Percentiles rank a stretch among this genome's conserved stretches.
phyloP scores from a whole-genome alignment of 2,329 filamentous ascomycete species.

The Blastomyces emzantsi region DNA sequence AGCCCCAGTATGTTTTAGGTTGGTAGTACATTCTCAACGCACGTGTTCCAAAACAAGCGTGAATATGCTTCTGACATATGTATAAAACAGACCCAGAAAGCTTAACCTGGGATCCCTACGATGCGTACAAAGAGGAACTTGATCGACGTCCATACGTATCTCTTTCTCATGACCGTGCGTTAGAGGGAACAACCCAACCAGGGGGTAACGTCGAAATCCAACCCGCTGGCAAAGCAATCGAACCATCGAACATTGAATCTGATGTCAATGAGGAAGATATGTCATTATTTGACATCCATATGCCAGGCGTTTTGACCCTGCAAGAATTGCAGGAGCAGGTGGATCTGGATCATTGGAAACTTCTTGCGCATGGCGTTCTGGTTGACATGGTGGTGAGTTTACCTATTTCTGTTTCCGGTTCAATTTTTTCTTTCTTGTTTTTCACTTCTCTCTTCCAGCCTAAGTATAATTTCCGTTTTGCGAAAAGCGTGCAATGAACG shows the following conservation, averaged over 20 bases:
- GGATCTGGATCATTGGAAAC: conserved; percentile 37
- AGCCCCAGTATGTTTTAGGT: conserved; percentile 44
- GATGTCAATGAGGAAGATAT: conserved; percentile 27
- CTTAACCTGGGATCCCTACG: conserved; percentile 37
- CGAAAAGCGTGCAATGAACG: neutral
- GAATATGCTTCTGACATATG: conserved; percentile 1
- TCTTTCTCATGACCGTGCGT: conserved; percentile 30
- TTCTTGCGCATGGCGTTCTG: conserved; percentile 35
- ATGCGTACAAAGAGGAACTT: conserved; percentile 34
- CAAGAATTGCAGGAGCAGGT: conserved; percentile 33
- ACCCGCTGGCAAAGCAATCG: conserved; percentile 21
- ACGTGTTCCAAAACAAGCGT: neutral
- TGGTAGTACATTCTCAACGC: conserved; percentile 14
- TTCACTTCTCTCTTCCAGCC: neutral
- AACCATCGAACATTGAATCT: neutral
- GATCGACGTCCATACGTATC: conserved; percentile 39
- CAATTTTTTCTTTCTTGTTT: neutral
- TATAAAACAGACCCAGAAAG: conserved; percentile 36
- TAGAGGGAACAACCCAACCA: conserved; percentile 14
- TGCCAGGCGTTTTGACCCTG: conserved; percentile 39
- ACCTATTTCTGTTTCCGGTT: neutral
- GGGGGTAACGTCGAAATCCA: conserved; percentile 16
- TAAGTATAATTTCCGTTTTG: neutral
- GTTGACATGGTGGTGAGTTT: conserved; percentile 36
- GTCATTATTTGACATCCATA: conserved; percentile 39